Conservation (phyloP, 805 yeast species). For the Middelhovenomyces tepae region DNA sequence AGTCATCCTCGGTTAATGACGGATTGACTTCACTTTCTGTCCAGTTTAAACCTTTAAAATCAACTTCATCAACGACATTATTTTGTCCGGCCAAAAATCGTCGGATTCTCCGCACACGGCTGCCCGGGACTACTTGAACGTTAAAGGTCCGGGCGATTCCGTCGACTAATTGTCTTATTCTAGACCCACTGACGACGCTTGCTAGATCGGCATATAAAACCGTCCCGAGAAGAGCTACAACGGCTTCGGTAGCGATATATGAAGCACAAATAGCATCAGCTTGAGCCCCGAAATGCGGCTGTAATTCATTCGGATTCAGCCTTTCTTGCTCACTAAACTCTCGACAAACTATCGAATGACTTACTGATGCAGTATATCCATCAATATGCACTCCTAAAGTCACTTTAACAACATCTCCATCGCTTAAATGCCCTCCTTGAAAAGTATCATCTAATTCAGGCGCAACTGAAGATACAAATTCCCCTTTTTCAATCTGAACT, state of each 20-base stretch:
- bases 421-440: constrained; percentile 39
- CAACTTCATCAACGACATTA: constrained; percentile 87
- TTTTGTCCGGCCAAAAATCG: constrained; percentile 95
- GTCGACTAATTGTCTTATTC: constrained; percentile 71
- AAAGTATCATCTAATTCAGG: constrained; percentile 50
- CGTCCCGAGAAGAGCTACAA: constrained; percentile 66
- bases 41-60: constrained; percentile 74
- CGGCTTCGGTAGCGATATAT: constrained; percentile 81
- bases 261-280: constrained; percentile 90
- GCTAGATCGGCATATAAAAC: constrained; percentile 47
- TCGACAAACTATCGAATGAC: constrained; percentile 74
- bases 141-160: constrained; percentile 76
- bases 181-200: constrained; percentile 49
- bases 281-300: constrained; percentile 73
- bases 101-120: constrained; percentile 83
- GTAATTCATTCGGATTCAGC: constrained; percentile 42
- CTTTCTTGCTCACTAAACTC: constrained; percentile 48
- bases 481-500: constrained; percentile 79
- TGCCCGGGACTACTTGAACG: constrained; percentile 85
- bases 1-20: constrained; percentile 44
- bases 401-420: constrained; percentile 82
- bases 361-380: constrained; percentile 81
- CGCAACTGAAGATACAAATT: constrained; percentile 66
- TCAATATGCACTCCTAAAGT: constrained; percentile 87
- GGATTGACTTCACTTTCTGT: constrained; percentile 18